Evolutionary conservation across 2,329 filamentous ascomycete genomes (phyloP), one percentile per base, ranked within the genome.

Genomic region (Hymenoscyphus linearis): DNA sequence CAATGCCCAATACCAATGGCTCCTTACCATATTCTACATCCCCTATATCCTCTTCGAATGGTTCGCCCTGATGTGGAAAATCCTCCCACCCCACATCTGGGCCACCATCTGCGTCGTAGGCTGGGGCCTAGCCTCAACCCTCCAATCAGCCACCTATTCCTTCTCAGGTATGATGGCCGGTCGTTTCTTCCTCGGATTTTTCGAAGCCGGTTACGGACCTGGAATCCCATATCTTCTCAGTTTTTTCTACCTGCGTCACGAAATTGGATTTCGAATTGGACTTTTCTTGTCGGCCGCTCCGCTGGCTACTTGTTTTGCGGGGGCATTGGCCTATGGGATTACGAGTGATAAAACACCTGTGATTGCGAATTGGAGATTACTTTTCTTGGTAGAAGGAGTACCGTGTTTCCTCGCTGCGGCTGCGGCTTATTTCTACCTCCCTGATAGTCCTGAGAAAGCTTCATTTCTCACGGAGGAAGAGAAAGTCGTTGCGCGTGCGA

Each of bases 211-310:
- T 66, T 55, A 70, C 71, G 25, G 73, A 64, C 55, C 75, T 65
- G 55, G 74, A 70, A n/a, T 76, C 73, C 61, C 74, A 74, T 66
- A 76, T 53, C 74, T 79, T 25, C 70, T 80, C 5, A 76, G 74
- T 7, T 79, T 80, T 67, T 80, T 80, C 67, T 81, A 80, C 61
- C 72, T 75, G 6, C 69, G 79, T 4, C 67, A 74, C 18, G 90
- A 93, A 69, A 77, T 93, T 10, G 90, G 88, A 1, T 81, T 89
- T 61, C 80, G 89, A 27, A 87, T 84, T 16, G 89, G 88, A 10
- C 76, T 92, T 5, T 89, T 90, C 72, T 81, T 93, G 60, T 87
- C 75, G 68, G 74, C 76, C 16, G 86, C 85, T 0, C 86, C 87
- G 1, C 76, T 90, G 14, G 87, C 87, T 3, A 89, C 85, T 54